phyloP scores from a whole-genome alignment of 805 yeast species.

The Debaryomyces hansenii region DNA sequence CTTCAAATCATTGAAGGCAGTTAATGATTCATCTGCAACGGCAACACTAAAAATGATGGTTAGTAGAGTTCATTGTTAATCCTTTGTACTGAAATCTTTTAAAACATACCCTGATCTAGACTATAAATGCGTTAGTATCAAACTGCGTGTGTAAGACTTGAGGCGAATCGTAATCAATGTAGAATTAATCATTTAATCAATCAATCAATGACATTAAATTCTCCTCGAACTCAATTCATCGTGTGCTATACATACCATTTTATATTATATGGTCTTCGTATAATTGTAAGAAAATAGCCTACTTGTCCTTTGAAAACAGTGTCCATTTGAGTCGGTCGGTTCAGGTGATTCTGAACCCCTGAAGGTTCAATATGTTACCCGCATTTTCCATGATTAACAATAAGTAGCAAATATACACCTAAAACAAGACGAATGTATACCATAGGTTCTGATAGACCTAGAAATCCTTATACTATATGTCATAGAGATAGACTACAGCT shows the following conservation, averaged over 20 bases:
- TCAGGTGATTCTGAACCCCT: neutral
- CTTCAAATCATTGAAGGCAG: slow-evolving; percentile 94
- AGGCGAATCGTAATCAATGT: too few relatives aligned
- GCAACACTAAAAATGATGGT: slow-evolving; percentile 34
- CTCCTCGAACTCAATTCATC: neutral
- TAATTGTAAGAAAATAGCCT: too few relatives aligned
- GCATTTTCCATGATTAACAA: neutral
- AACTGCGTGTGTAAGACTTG: neutral
- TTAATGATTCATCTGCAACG: slow-evolving; percentile 77
- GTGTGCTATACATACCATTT: slow-evolving; percentile 7
- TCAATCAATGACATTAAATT: neutral
- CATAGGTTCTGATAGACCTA: too few relatives aligned
- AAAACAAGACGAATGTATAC: too few relatives aligned
- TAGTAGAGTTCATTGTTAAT: slow-evolving; percentile 9
- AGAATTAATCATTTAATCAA: neutral
- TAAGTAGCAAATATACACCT: too few relatives aligned
- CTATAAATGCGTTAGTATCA: slow-evolving; percentile 18
- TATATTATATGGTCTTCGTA: slow-evolving; percentile 1
- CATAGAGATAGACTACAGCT: too few relatives aligned
- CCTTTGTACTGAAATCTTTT: neutral
- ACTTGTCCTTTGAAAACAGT: slow-evolving; percentile 2
- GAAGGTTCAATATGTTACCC: neutral
- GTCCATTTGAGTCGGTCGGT: neutral
- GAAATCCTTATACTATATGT: too few relatives aligned
- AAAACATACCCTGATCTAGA: slow-evolving; percentile 34